Evolutionary conservation across 495 filamentous ascomycete species (phyloP).

Genomic region (Apiosordaria backusii): DNA sequence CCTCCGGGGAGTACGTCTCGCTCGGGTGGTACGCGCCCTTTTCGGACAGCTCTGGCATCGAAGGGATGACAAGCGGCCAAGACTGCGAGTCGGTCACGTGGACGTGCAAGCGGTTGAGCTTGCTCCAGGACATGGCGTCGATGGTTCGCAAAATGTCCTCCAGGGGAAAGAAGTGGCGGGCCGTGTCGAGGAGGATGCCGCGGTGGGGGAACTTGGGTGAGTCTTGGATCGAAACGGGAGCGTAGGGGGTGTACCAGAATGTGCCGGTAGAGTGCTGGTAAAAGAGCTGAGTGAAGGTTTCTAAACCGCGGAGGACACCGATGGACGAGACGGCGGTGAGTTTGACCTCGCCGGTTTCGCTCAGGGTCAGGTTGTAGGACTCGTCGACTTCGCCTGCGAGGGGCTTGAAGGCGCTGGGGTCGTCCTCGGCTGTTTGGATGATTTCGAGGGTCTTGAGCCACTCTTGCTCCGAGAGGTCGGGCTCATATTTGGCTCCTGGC

Average conservation of each 20-base stretch:
- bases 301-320: constrained; percentile 63
- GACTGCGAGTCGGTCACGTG: constrained; percentile 80
- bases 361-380: constrained; percentile 63
- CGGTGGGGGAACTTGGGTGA: constrained; percentile 65
- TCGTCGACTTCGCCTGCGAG: constrained; percentile 64
- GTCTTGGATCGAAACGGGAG: constrained; percentile 65
- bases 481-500: constrained; percentile 59
- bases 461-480: constrained; percentile 40
- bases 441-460: constrained; percentile 56
- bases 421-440: constrained; percentile 54
- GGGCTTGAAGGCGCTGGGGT: constrained; percentile 53
- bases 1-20: constrained; percentile 59
- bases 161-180: constrained; percentile 62
- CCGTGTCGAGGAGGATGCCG: constrained; percentile 70
- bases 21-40: constrained; percentile 64
- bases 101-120: constrained; percentile 74
- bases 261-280: constrained; percentile 56
- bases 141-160: constrained; percentile 64
- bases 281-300: constrained; percentile 74
- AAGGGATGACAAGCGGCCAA: constrained; percentile 75
- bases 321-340: constrained; percentile 61
- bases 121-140: constrained; percentile 69
- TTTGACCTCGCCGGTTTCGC: constrained; percentile 48
- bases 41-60: constrained; percentile 62
- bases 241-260: constrained; percentile 60